These are phyloP conservation scores for Verticillium alfalfae DNA, from an alignment of 2,329 filamentous ascomycete species.

Conservation along the genomic window DNA sequence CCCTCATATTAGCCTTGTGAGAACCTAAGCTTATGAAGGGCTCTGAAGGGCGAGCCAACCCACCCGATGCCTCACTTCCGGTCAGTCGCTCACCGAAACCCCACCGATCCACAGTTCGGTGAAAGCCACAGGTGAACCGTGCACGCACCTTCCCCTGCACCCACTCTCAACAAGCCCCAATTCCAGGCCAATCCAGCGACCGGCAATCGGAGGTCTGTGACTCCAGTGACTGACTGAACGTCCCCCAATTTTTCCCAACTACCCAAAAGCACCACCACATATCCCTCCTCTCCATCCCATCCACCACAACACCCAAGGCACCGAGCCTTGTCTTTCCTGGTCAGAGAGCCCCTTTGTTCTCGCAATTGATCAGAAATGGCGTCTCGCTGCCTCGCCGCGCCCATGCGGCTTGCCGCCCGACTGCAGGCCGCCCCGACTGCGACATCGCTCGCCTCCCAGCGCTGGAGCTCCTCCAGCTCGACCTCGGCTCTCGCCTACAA, in stretches of 20 bases:
- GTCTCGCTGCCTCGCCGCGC: conserved; percentile 35
- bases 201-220: neutral
- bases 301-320: conserved; percentile 1
- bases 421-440: conserved; percentile 13
- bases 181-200: neutral
- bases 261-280: neutral
- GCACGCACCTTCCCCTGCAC: neutral
- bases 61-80: neutral
- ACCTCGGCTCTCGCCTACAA: conserved; percentile 97
- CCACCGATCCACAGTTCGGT: neutral
- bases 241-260: neutral
- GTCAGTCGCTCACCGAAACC: neutral
- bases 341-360: conserved; percentile 12
- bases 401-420: conserved; percentile 28
- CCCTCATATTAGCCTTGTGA: no score
- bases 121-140: neutral
- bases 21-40: no score
- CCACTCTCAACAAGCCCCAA: neutral
- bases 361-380: conserved; percentile 28
- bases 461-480: conserved; percentile 49
- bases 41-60: no score
- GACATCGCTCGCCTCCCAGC: conserved; percentile 14
- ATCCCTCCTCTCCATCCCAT: neutral
- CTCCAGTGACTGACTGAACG: neutral
- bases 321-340: conserved; percentile 6